Conservation (phyloP, 371 early-diverging fungal species). For the Dinochytrium kinnereticum region DNA sequence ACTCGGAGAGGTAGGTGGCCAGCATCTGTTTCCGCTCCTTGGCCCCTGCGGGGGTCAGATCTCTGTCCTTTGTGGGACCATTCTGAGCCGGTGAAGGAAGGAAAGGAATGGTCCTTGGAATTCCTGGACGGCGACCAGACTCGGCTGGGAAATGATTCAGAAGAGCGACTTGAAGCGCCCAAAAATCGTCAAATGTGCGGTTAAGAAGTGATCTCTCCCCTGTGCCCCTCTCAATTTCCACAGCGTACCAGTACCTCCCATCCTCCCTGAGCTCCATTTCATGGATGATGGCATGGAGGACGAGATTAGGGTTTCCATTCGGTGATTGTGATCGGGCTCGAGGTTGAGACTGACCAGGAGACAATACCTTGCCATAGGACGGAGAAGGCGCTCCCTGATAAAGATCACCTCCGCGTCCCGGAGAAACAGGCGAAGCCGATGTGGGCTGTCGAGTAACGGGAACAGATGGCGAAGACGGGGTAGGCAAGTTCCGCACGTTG, state of each 20-base stretch:
- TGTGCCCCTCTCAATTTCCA: constrained; percentile 64
- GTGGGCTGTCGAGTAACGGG: background rate
- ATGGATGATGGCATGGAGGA: constrained; percentile 60
- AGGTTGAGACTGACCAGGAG: no score
- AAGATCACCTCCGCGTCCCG: no score
- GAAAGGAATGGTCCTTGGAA: constrained; percentile 69
- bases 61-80: constrained; percentile 42
- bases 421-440: no score
- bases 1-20: constrained; percentile 72
- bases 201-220: constrained; percentile 59
- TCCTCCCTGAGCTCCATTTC: constrained; percentile 61
- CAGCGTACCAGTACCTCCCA: constrained; percentile 72
- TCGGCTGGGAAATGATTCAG: constrained; percentile 75
- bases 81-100: constrained; percentile 70
- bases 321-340: background rate
- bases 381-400: no score
- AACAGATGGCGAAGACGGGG: background rate
- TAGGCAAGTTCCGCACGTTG: no score
- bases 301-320: constrained; percentile 13
- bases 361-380: no score
- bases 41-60: constrained; percentile 38
- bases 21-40: constrained; percentile 62
- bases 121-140: constrained; percentile 68
- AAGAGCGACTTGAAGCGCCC: constrained; percentile 78
- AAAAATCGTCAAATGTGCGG: constrained; percentile 81